Evolutionary conservation across 2,329 filamentous ascomycete genomes (phyloP), one percentile per base, ranked within the genome.

Genomic region (Hypoxylon sp.): DNA sequence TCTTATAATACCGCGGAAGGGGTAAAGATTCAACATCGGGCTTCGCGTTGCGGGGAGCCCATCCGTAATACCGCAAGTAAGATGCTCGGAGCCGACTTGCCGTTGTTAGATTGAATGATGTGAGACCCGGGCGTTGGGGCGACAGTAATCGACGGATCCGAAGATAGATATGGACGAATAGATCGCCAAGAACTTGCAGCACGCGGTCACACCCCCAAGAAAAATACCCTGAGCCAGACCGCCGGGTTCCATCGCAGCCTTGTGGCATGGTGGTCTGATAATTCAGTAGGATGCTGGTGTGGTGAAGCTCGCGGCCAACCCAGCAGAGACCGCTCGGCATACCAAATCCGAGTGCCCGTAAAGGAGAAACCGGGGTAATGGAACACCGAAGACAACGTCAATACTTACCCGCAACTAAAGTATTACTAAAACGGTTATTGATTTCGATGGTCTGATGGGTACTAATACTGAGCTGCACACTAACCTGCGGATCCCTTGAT

Each of bases 201-300:
- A 65, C 50, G 60, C 55, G 63, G 19, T 21, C 58, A 64, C 49
- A 45, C 41, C 63, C 57, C 52, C 48, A 50, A 48, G 17, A 68
- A 17, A 32, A 25, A 62, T 34, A 43, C 30, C 41, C 50, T 61
- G 60, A 65, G 60, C 68, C 66, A 71, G 48, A 48, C 63, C 36
- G 57, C 50, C 49, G 65, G 68, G 63, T 49, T 69, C 57, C 45
- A 36, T 61, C 30, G 32, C 49, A 65, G 66, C 34, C 58, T 21
- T 48, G 66, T 67, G 60, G 59, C 21, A 38, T 63, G 53, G 66
- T 67, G 60, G 59, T n/a, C 43, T 63, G 57, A 49, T 61, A 49
- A 55, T n/a, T 62, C 45, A 38, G 55, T 14, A 30, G 45, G 59
- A 59, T 52, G 21, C 30, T 43, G 38, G 46, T 32, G 56, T 50